Evolutionary conservation across 331 rosid species (phyloP).

Genomic region (Quercus tomentella): DNA sequence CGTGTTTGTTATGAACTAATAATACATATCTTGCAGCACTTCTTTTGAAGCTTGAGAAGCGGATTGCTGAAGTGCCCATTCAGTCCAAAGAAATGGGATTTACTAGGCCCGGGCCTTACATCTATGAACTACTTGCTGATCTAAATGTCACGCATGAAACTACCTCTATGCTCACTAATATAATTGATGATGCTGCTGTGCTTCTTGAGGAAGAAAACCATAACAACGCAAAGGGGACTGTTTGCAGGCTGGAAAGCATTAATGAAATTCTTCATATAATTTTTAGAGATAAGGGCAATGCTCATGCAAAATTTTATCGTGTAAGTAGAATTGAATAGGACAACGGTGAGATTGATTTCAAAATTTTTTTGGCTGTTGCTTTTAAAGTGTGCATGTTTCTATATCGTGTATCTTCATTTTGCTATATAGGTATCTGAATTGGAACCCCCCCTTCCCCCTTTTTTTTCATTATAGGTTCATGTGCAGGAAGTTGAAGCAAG

Average conservation of each 20-base stretch:
- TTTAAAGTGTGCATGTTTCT: constrained; percentile 12
- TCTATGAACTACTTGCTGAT: constrained; percentile 74
- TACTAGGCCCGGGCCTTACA: constrained; percentile 86
- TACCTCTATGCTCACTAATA: constrained; percentile 44
- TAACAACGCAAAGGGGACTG: constrained; percentile 44
- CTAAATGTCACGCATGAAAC: constrained; percentile 76
- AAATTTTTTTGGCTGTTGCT: constrained; percentile 11
- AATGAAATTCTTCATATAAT: constrained; percentile 54
- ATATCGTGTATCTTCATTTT: constrained; percentile 10
- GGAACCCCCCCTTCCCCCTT: neutral
- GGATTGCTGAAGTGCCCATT: constrained; percentile 83
- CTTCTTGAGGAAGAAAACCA: constrained; percentile 87
- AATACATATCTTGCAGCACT: constrained; percentile 62
- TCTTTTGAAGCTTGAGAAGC: constrained; percentile 87
- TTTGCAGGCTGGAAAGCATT: constrained; percentile 74
- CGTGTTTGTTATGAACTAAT: constrained; percentile 6
- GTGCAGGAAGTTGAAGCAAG: constrained; percentile 71
- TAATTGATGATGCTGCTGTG: constrained; percentile 54
- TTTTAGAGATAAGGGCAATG: constrained; percentile 56
- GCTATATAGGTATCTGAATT: constrained; percentile 16
- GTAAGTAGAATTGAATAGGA: constrained; percentile 42
- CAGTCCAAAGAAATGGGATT: constrained; percentile 80
- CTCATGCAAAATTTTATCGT: constrained; percentile 72
- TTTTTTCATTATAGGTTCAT: constrained; percentile 60
- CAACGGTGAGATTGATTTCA: constrained; percentile 10